Evolutionary conservation across 345 rosid species (phyloP).

Genomic region (Hibiscus syriacus): DNA sequence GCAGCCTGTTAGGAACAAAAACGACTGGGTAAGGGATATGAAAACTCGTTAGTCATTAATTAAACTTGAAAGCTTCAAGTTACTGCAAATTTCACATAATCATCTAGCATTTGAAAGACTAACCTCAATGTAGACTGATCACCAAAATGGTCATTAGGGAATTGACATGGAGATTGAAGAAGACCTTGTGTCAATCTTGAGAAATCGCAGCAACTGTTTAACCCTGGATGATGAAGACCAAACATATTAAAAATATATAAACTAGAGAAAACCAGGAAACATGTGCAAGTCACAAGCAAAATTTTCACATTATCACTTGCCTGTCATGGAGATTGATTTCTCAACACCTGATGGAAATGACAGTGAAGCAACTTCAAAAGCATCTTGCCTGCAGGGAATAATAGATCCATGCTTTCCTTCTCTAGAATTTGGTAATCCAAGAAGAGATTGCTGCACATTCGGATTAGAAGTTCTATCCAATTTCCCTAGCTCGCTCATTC

Average conservation of each 20-base stretch:
- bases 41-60: neutral
- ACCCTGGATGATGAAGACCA: constrained; percentile 20
- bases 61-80: neutral
- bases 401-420: constrained; percentile 15
- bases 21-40: neutral
- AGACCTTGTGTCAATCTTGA: constrained; percentile 17
- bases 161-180: constrained; percentile 17
- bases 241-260: neutral
- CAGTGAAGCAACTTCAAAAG: constrained; percentile 17
- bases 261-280: neutral
- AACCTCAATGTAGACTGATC: constrained; percentile 26
- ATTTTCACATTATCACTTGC: constrained; percentile 10
- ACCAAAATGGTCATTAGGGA: constrained; percentile 14
- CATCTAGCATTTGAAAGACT: neutral
- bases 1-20: neutral
- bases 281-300: constrained; percentile 8
- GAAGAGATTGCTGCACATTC: constrained; percentile 14
- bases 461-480: constrained; percentile 14
- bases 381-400: constrained; percentile 12
- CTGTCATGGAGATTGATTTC: constrained; percentile 13
- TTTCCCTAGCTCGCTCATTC: constrained; percentile 20
- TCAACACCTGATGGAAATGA: constrained; percentile 14
- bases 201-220: constrained; percentile 17
- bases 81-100: neutral
- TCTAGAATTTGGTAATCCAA: constrained; percentile 19